phyloP scores from a whole-genome alignment of 2,329 filamentous ascomycete genomes.

The Fusarium sambucinum region DNA sequence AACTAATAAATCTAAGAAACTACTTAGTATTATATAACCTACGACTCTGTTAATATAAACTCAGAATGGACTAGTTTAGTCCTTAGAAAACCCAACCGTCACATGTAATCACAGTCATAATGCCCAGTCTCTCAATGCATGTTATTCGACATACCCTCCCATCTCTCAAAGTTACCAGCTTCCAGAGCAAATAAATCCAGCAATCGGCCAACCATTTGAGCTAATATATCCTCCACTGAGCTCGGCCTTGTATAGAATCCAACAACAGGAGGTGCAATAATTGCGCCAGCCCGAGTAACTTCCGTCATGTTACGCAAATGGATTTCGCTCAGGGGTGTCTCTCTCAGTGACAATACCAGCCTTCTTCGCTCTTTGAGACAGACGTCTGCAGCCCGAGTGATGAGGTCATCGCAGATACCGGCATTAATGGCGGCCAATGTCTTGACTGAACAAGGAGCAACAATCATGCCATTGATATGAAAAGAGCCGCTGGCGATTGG shows the following conservation, averaged over 20 bases:
- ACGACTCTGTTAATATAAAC: too few relatives aligned
- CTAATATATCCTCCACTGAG: slow-evolving; percentile 14
- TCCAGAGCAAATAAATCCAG: slow-evolving; percentile 25
- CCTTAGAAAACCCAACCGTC: too few relatives aligned
- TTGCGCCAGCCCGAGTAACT: slow-evolving; percentile 12
- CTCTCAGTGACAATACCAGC: slow-evolving; percentile 1
- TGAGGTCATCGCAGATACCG: slow-evolving; percentile 17
- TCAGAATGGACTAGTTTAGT: too few relatives aligned
- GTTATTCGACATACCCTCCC: slow-evolving; percentile 1
- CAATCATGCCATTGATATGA: slow-evolving; percentile 27
- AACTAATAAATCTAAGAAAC: too few relatives aligned
- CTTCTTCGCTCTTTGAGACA: slow-evolving; percentile 19
- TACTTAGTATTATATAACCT: too few relatives aligned
- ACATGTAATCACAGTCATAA: too few relatives aligned
- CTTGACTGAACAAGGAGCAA: slow-evolving; percentile 26
- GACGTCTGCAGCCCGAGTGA: slow-evolving; percentile 23
- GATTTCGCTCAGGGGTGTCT: slow-evolving; percentile 22
- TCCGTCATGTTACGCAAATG: slow-evolving; percentile 29
- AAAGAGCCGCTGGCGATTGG: slow-evolving; percentile 20
- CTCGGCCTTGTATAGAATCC: slow-evolving; percentile 20
- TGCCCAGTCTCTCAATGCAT: too few relatives aligned
- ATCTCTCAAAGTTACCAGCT: slow-evolving; percentile 14
- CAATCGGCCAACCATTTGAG: slow-evolving; percentile 28
- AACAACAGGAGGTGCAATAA: slow-evolving; percentile 24
- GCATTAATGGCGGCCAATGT: slow-evolving; percentile 12